phyloP scores from a whole-genome alignment of 2,329 filamentous ascomycete genomes.

The Sporothrix pallida region DNA sequence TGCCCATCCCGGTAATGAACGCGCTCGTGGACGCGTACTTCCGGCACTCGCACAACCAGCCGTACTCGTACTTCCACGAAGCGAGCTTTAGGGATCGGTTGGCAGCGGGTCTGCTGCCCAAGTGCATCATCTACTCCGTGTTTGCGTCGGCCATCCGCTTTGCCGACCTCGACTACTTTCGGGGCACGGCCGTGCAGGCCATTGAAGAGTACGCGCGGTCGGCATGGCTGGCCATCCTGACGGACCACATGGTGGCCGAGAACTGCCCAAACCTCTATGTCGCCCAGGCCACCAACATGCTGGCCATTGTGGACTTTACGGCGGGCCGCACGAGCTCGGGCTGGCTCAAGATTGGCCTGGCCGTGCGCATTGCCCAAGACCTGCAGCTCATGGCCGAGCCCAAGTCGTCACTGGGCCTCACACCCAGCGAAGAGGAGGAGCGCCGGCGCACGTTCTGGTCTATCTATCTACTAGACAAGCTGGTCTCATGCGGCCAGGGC shows the following conservation, averaged over 20 bases:
- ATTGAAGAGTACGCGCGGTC: conserved; percentile 6
- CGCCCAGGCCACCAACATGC: conserved; percentile 4
- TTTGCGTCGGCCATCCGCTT: conserved; percentile 10
- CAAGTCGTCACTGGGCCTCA: background rate
- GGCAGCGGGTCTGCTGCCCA: background rate
- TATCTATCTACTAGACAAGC: conserved; percentile 11
- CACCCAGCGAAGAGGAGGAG: conserved; percentile 6
- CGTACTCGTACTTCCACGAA: conserved; percentile 6
- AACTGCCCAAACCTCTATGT: conserved; percentile 8
- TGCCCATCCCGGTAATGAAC: background rate
- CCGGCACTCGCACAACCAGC: conserved; percentile 4
- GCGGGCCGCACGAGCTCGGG: background rate
- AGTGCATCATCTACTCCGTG: background rate
- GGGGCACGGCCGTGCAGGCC: background rate
- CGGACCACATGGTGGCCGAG: background rate
- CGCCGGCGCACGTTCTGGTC: conserved; percentile 19
- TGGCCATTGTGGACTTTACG: conserved; percentile 9
- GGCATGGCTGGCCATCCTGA: background rate
- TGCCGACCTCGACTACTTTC: background rate
- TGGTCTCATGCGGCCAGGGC: background rate
- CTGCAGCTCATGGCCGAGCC: conserved; percentile 7
- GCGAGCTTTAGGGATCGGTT: background rate
- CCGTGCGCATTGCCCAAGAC: conserved; percentile 9
- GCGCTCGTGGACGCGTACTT: background rate
- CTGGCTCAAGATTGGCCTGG: conserved; percentile 9